A percentile compares a stretch with the other conserved stretches of the same genome.
These are phyloP conservation scores for Mycena latifolia DNA, from an alignment of 768 basidiomycete species.

Conservation along the genomic window DNA sequence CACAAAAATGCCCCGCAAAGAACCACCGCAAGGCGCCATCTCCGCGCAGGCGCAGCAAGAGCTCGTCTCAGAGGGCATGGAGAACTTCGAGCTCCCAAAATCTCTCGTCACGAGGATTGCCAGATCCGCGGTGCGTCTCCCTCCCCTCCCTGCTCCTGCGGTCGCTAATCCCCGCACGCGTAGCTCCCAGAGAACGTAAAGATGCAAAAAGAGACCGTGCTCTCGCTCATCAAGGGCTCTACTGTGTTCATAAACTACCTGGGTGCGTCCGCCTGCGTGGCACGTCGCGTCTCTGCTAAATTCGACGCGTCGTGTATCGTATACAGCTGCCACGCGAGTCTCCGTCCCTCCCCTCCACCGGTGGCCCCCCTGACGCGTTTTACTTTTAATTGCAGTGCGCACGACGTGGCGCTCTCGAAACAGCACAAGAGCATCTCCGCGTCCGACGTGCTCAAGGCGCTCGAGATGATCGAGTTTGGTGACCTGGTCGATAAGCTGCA, in stretches of 20 bases:
- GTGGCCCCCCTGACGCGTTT: slow-evolving; percentile 31
- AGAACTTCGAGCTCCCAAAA: slow-evolving; percentile 91
- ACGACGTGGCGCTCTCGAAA: slow-evolving; percentile 87
- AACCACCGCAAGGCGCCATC: slow-evolving; percentile 58
- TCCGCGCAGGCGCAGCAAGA: slow-evolving; percentile 86
- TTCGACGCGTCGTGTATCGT: slow-evolving; percentile 34
- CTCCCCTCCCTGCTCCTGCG: neutral
- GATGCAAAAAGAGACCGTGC: slow-evolving; percentile 89
- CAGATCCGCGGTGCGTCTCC: slow-evolving; percentile 76
- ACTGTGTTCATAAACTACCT: slow-evolving; percentile 97
- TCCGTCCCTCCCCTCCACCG: slow-evolving; percentile 3
- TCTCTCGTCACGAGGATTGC: slow-evolving; percentile 87
- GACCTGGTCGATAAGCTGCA: slow-evolving; percentile 76
- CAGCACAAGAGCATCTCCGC: slow-evolving; percentile 92
- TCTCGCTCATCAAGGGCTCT: slow-evolving; percentile 88
- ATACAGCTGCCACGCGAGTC: slow-evolving; percentile 63
- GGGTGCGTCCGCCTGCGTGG: slow-evolving; percentile 60
- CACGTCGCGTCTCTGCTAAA: slow-evolving; percentile 17
- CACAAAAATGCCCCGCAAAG: slow-evolving; percentile 78
- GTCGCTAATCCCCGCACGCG: slow-evolving; percentile 1
- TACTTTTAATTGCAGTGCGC: slow-evolving; percentile 65
- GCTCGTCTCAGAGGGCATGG: slow-evolving; percentile 85
- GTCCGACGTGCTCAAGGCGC: slow-evolving; percentile 89
- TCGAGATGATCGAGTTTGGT: slow-evolving; percentile 82
- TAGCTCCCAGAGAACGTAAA: slow-evolving; percentile 90